Percentiles rank a stretch among this genome's conserved stretches.
Evolutionary conservation across 192 early-diverging fungal genomes (phyloP).

Genomic region (Coemansia sp.): DNA sequence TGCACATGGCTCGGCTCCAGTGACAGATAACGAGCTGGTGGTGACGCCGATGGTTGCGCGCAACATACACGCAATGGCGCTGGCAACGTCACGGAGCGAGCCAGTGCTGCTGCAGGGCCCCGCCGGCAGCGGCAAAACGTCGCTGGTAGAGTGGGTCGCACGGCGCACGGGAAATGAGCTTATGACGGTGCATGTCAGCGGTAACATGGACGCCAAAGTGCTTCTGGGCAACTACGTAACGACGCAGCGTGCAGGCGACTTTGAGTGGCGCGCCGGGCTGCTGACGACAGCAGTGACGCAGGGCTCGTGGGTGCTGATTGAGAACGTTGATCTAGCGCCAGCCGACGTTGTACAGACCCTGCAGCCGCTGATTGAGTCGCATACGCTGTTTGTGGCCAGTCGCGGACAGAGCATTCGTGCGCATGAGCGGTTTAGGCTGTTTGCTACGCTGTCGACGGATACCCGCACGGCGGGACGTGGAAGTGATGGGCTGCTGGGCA

Average conservation of each 20-base stretch:
- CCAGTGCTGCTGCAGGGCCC: slow-evolving; percentile 86
- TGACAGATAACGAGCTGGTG: slow-evolving; percentile 53
- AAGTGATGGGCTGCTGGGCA: slow-evolving; percentile 45
- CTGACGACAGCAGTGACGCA: slow-evolving; percentile 85
- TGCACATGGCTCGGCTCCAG: slow-evolving; percentile 25
- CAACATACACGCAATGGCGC: slow-evolving; percentile 77
- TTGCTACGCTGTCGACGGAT: slow-evolving; percentile 76
- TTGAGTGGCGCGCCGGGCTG: slow-evolving; percentile 93
- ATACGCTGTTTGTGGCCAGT: slow-evolving; percentile 85
- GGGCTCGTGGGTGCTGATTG: slow-evolving; percentile 94
- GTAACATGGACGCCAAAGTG: slow-evolving; percentile 94
- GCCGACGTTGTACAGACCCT: slow-evolving; percentile 89
- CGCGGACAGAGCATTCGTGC: slow-evolving; percentile 85
- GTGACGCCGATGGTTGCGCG: slow-evolving; percentile 72
- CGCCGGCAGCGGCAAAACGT: slow-evolving; percentile 86
- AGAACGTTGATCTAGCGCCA: slow-evolving; percentile 97
- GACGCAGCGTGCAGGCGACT: slow-evolving; percentile 87
- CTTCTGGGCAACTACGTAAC: slow-evolving; percentile 94
- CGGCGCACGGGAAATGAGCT: slow-evolving; percentile 74
- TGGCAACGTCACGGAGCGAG: slow-evolving; percentile 81
- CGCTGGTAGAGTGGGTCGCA: slow-evolving; percentile 86
- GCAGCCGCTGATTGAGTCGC: slow-evolving; percentile 86
- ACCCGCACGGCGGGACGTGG: slow-evolving; percentile 43
- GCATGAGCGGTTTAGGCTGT: slow-evolving; percentile 84
- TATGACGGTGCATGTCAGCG: slow-evolving; percentile 92